Evolutionary conservation across 306 rosid genomes (phyloP).

Genomic region (Urtica urens): DNA sequence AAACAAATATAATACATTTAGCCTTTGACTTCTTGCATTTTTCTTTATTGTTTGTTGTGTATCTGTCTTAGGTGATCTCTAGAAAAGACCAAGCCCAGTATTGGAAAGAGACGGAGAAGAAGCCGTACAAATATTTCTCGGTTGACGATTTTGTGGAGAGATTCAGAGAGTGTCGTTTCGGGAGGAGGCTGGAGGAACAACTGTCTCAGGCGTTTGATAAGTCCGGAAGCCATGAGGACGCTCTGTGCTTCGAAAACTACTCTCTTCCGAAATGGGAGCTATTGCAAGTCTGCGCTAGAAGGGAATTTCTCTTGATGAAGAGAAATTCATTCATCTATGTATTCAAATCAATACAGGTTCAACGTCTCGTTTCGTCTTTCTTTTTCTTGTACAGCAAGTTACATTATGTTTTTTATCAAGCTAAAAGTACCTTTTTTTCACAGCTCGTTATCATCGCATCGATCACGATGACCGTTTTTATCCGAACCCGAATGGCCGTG

Average conservation of each 20-base stretch:
- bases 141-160: conserved; percentile 23
- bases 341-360: conserved; percentile 63
- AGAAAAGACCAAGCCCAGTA: conserved; percentile 42
- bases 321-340: conserved; percentile 62
- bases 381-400: neutral
- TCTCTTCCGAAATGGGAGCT: conserved; percentile 53
- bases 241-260: conserved; percentile 44
- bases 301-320: conserved; percentile 67
- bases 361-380: neutral
- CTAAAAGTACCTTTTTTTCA: conserved; percentile 8
- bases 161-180: conserved; percentile 40
- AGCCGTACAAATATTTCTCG: conserved; percentile 26
- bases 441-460: conserved; percentile 57
- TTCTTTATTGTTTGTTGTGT: neutral
- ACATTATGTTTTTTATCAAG: neutral
- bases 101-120: conserved; percentile 30
- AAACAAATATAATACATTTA: conserved; percentile 11
- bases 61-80: conserved; percentile 37
- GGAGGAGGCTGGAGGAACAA: conserved; percentile 43
- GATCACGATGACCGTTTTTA: conserved; percentile 67
- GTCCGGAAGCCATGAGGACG: conserved; percentile 36
- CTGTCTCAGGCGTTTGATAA: conserved; percentile 43
- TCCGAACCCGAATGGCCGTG: conserved; percentile 39
- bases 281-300: conserved; percentile 54
- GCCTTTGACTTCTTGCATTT: neutral